Conservation (phyloP, 1,284 basidiomycete species). For the Cutaneotrichosporon sp. region DNA sequence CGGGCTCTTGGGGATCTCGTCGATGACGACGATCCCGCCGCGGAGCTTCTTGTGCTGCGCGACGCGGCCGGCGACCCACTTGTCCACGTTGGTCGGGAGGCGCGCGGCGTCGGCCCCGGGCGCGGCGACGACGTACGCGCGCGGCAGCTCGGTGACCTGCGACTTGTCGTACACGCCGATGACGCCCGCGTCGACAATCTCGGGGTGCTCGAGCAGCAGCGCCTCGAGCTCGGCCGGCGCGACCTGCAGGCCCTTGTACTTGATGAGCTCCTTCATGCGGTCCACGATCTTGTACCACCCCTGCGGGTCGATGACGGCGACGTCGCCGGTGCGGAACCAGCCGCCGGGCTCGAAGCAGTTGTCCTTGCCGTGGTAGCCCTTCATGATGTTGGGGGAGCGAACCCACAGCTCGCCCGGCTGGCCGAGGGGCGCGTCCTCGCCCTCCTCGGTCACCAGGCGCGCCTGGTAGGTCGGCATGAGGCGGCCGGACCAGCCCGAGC, state of each 20-base stretch:
- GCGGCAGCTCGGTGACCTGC: slow-evolving; percentile 67
- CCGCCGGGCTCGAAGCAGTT: background rate
- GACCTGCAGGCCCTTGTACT: no score
- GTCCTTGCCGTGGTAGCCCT: slow-evolving; percentile 64
- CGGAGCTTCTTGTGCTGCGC: slow-evolving; percentile 56
- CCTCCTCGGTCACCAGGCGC: slow-evolving; percentile 60
- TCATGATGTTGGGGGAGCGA: slow-evolving; percentile 75
- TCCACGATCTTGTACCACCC: no score
- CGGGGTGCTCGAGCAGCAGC: slow-evolving; percentile 68
- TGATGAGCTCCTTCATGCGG: no score
- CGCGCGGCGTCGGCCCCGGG: no score
- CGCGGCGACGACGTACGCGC: no score
- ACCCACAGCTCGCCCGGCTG: slow-evolving; percentile 78
- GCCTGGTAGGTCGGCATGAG: slow-evolving; percentile 77
- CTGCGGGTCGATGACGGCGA: no score
- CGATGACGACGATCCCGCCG: slow-evolving; percentile 55
- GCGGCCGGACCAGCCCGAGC: slow-evolving; percentile 63
- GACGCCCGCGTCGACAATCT: slow-evolving; percentile 69
- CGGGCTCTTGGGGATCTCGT: slow-evolving; percentile 54
- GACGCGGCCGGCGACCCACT: slow-evolving; percentile 51
- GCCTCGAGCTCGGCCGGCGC: no score
- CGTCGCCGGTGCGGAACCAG: background rate
- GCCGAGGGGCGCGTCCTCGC: slow-evolving; percentile 56
- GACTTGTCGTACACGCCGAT: slow-evolving; percentile 64
- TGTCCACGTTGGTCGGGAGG: background rate